Percentiles rank a stretch among this genome's conserved stretches.
These are phyloP conservation scores for Collybia sp. DNA, from an alignment of 768 basidiomycete species.

Conservation along the genomic window DNA sequence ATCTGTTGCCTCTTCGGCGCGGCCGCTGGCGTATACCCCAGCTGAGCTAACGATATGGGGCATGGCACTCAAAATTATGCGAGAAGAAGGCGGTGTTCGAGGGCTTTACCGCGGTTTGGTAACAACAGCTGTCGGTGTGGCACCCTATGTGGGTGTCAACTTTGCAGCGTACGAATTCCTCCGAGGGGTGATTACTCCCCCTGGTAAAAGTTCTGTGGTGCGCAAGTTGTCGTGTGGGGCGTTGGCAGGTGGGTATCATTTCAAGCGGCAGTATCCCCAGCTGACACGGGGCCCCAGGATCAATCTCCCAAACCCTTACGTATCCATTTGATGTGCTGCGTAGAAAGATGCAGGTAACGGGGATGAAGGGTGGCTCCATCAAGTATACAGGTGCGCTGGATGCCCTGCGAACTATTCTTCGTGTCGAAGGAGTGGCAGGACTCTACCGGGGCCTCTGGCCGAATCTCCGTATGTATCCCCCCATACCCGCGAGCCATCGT, in stretches of 20 bases:
- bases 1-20: constrained; percentile 13
- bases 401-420: constrained; percentile 65
- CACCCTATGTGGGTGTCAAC: constrained; percentile 88
- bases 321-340: constrained; percentile 95
- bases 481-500: constrained; percentile 3
- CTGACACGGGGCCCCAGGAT: constrained; percentile 39
- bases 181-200: constrained; percentile 73
- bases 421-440: constrained; percentile 69
- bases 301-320: constrained; percentile 89
- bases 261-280: background rate
- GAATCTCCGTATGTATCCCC: constrained; percentile 64
- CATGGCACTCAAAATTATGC: constrained; percentile 88
- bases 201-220: constrained; percentile 61
- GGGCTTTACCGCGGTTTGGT: constrained; percentile 84
- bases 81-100: constrained; percentile 87
- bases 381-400: constrained; percentile 81
- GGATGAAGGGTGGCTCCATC: constrained; percentile 59
- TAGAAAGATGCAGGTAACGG: constrained; percentile 93
- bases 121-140: constrained; percentile 85
- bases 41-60: constrained; percentile 71
- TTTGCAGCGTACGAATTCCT: constrained; percentile 91
- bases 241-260: constrained; percentile 57
- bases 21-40: constrained; percentile 34
- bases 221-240: constrained; percentile 85
- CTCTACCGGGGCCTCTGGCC: constrained; percentile 88